Evolutionary conservation across 441 rosid genomes (phyloP).

Genomic region (Syzygium syzygioides): DNA sequence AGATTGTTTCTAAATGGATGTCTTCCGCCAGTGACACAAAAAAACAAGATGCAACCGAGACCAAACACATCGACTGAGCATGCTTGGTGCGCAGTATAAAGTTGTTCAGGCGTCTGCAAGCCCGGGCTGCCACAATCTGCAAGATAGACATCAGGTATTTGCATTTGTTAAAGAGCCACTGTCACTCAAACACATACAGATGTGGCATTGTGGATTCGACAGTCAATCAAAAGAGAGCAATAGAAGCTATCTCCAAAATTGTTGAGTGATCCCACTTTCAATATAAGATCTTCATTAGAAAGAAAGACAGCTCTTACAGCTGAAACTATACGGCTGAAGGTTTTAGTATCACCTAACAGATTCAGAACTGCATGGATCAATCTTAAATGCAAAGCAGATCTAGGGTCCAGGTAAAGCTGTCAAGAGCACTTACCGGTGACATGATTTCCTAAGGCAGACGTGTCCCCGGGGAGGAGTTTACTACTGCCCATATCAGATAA

Average conservation of each 20-base stretch:
- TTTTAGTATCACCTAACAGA: neutral
- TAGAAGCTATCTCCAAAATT: neutral
- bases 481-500: slow-evolving; percentile 97
- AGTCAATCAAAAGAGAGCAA: neutral
- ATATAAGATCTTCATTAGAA: neutral
- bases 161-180: neutral
- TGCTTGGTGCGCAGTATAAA: slow-evolving; percentile 77
- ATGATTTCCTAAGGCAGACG: slow-evolving; percentile 63
- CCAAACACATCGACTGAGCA: slow-evolving; percentile 78
- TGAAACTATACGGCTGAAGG: neutral
- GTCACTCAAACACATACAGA: too few species aligned
- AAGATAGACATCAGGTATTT: neutral
- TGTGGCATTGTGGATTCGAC: neutral
- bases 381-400: neutral
- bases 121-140: slow-evolving; percentile 96
- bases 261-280: neutral
- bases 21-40: slow-evolving; percentile 70
- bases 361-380: neutral
- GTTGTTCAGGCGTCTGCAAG: slow-evolving; percentile 96
- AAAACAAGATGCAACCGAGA: slow-evolving; percentile 74
- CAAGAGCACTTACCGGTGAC: slow-evolving; percentile 53
- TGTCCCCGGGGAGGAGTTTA: slow-evolving; percentile 62
- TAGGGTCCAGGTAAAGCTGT: neutral
- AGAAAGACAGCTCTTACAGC: neutral
- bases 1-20: slow-evolving; percentile 86